Percentiles rank a stretch among this genome's conserved stretches.
Evolutionary conservation across 2,329 filamentous ascomycete genomes (phyloP).

Genomic region (Fusarium nygamai): DNA sequence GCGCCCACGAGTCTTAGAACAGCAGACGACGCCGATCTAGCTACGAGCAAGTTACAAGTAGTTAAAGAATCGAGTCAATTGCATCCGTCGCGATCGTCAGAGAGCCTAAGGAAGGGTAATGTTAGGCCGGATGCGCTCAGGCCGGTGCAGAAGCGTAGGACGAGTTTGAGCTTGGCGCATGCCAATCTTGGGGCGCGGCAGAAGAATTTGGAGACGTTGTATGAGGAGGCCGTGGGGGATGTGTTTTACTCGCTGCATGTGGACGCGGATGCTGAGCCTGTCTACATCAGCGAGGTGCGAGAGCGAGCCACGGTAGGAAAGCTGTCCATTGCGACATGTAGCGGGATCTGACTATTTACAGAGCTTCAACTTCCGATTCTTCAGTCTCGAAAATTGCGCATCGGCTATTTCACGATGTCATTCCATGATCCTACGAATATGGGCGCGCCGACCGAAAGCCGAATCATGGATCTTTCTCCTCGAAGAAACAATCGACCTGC

Average conservation of each 20-base stretch:
- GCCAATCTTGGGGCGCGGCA: conserved; percentile 67
- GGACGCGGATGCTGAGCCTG: conserved; percentile 70
- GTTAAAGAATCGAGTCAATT: conserved; percentile 59
- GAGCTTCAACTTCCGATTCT: conserved; percentile 90
- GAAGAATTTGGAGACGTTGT: conserved; percentile 77
- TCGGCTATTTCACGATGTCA: conserved; percentile 73
- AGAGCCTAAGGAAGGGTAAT: conserved; percentile 55
- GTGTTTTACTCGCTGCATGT: conserved; percentile 89
- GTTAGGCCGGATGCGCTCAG: conserved; percentile 52
- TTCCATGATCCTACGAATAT: conserved; percentile 75
- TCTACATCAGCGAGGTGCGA: conserved; percentile 90
- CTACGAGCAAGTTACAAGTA: conserved; percentile 72
- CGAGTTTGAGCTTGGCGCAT: conserved; percentile 61
- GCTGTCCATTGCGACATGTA: neutral
- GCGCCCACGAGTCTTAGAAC: conserved; percentile 67
- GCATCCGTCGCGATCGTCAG: conserved; percentile 66
- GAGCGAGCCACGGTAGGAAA: conserved; percentile 73
- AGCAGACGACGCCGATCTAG: conserved; percentile 82
- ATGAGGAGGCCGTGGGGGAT: conserved; percentile 79
- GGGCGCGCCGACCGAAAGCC: conserved; percentile 68
- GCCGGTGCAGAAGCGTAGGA: conserved; percentile 51
- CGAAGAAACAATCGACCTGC: conserved; percentile 76
- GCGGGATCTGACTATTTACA: conserved; percentile 38
- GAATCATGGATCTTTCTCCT: conserved; percentile 71
- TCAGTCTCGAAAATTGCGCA: conserved; percentile 75